Evolutionary conservation across 495 filamentous ascomycete genomes (phyloP), one percentile per base, ranked within the genome.

Genomic region (Cladorrhinum samala): DNA sequence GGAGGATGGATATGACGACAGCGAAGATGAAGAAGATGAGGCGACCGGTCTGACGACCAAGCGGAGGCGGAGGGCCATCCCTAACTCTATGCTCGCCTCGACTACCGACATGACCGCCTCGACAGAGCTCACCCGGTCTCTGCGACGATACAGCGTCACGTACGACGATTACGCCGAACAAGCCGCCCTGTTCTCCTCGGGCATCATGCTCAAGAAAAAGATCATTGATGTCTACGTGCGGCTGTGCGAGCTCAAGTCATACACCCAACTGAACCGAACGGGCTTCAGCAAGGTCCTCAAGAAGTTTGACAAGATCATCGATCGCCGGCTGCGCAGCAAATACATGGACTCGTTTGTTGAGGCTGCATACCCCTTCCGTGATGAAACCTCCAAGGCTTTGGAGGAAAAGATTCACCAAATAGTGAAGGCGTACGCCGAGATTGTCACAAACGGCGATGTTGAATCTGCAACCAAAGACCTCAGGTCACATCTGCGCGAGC

Each of bases 271-370:
- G 40, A 99, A 99, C 75, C 85, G 83, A 70, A 99, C 93, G 0
- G 93, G 93, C 2, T 99, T 99, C 70, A 79, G 83, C 39, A 99
- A 99, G 70, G 90, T 91, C 2, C 70, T 96, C 58, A 99, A 99
- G 74, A 99, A 99, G 67, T 99, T 93, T 64, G 93, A 99, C 75
- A 99, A 99, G 77, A 96, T 87, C 47, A 72, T 93, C 25, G 85
- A 96, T 64, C 84, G 84, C 36, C 83, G 80, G 48, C 73, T 97
- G 18, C 88, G 89, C 45, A 65, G 77, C 13, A 73, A 76, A 51
- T 99, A 96, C 64, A 80, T 96, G 55, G 76, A 80, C 52, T 67
- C 80, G n/a, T 74, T 72, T 48, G 88, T 97, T 43, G 75, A 84
- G 40, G 69, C 80, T 2, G 83, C 89, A 1, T 83, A 88, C 60